These are phyloP conservation scores for Jaltomata sinuosa DNA, from an alignment of 257 asterid species.

Conservation along the genomic window DNA sequence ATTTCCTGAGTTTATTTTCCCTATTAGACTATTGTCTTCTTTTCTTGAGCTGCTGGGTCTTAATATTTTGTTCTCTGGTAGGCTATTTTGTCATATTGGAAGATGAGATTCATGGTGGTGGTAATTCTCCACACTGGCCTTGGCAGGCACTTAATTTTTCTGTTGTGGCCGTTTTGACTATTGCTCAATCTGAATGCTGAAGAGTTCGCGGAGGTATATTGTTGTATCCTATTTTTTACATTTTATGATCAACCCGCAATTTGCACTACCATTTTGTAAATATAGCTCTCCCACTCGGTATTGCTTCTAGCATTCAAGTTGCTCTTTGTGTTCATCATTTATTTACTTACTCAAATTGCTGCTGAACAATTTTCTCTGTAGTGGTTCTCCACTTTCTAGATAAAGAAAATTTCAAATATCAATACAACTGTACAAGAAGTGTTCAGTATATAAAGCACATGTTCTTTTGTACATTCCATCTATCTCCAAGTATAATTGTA, in stretches of 20 bases:
- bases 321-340: background rate
- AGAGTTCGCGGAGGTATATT: slow-evolving; percentile 15
- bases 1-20: background rate
- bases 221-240: slow-evolving; percentile 16
- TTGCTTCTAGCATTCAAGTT: background rate
- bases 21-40: background rate
- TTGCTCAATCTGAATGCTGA: slow-evolving; percentile 10
- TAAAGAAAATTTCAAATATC: background rate
- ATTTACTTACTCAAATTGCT: background rate
- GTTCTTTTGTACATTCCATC: background rate
- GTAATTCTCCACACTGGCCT: slow-evolving; percentile 1
- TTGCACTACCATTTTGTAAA: slow-evolving; percentile 16
- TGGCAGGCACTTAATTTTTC: slow-evolving; percentile 2
- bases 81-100: background rate
- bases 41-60: background rate
- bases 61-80: background rate
- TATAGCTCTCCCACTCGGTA: background rate
- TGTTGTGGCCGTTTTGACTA: slow-evolving; percentile 8
- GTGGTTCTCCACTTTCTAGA: background rate
- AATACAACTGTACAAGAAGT: background rate
- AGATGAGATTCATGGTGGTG: slow-evolving; percentile 4
- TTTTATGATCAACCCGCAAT: slow-evolving; percentile 1
- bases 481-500: background rate
- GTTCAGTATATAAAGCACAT: background rate
- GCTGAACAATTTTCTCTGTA: background rate